Evolutionary conservation across 352 stramenopile genomes (phyloP).

Genomic region (Elongisporangium undulatum): DNA sequence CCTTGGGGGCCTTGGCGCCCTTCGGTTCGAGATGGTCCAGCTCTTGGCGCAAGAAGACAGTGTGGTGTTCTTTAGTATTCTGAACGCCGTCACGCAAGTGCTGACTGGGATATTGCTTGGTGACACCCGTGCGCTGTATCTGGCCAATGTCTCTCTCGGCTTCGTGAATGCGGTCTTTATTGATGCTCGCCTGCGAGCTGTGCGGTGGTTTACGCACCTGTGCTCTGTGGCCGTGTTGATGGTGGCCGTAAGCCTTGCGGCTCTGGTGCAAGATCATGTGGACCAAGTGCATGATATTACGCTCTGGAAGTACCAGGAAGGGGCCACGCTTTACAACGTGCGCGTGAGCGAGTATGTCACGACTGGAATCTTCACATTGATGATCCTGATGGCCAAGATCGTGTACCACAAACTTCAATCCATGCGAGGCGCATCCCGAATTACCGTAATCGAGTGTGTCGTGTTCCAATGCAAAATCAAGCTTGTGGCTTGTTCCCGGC

Average conservation of each 20-base stretch:
- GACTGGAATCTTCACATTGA: no score
- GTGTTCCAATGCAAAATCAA: no score
- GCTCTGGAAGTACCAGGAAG: no score
- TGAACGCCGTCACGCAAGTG: conserved; percentile 18
- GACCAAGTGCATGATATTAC: conserved; percentile 13
- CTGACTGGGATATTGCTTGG: conserved; percentile 20
- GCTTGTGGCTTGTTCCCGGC: no score
- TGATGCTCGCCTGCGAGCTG: conserved; percentile 21
- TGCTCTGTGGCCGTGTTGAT: background rate
- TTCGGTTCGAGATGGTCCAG: conserved; percentile 34
- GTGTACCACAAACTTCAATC: no score
- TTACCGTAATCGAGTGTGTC: no score
- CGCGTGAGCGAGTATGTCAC: no score
- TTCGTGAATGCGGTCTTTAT: conserved; percentile 28
- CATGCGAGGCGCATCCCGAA: no score
- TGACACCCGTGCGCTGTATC: conserved; percentile 17
- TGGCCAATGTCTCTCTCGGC: conserved; percentile 21
- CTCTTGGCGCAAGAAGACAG: conserved; percentile 26
- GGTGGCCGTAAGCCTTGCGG: conserved; percentile 12
- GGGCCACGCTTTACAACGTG: no score
- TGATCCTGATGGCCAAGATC: no score
- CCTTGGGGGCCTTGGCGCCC: conserved; percentile 17
- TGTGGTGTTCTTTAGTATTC: conserved; percentile 31
- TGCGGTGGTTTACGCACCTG: conserved; percentile 7
- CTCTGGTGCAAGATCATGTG: conserved; percentile 15